Base-by-base conservation (phyloP, 805 yeast species). In the Teunomyces tritomae region DNA sequence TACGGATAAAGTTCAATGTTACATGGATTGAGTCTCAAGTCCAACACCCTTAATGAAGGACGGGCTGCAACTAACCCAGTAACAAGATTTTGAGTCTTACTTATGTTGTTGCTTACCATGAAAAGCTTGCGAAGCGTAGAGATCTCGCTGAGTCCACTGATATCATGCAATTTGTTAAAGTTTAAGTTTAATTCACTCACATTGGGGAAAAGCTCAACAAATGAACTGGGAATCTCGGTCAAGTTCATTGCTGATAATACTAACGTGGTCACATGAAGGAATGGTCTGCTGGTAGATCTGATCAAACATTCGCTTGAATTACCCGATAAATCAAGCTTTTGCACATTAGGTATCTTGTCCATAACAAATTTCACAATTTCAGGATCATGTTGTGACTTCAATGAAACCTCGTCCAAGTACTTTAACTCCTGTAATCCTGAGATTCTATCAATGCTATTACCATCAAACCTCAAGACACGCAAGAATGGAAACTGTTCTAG, bases 1-100 rank as follows among this genome's bases (percentile, higher is more conserved):
- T 71, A 78, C 0, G 85, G 82, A 56, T 80, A 79, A 43, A 76
- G 65, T 8, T 70, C 74, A 37, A 65, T 61, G 36, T 74, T 78
- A 26, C 78, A 49, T 11, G 80, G 77, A 52, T 80, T 80, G 46
- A 79, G 71, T 32, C 84, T 64, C 42, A 78, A 47, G 56, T 80
- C 85, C 13, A 80, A 55, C 7, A 68, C 61, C 47, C 57, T 63
- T 51, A 80, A 55, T 3, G 64, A 55, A 3, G 49, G 44, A 37
- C 81, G 57, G 0, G 67, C 53, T 0, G 62, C 64, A 3, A 63
- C 53, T 28, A 70, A 51, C 1, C 70, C 62, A 3, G 58, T 53
- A 8, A 79, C 52, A 1, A 76, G 51, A 9, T 54, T 56, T 32
- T 65, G 70, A 4, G 73, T 58, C 28, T 61, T 65, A 5, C 54